Conservation (phyloP, 768 basidiomycete genomes). For the Amanita phalloides region DNA sequence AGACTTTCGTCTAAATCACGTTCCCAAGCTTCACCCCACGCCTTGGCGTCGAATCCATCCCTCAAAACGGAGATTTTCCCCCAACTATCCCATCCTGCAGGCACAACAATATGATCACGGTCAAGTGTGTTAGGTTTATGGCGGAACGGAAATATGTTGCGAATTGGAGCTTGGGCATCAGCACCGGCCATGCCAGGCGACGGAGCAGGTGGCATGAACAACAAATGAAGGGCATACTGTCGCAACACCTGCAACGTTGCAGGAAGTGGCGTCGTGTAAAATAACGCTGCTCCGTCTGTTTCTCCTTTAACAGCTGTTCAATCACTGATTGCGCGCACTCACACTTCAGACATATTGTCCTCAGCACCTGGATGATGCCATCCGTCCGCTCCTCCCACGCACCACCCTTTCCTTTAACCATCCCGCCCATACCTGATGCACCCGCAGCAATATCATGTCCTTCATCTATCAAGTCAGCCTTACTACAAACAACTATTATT, state of each 20-base stretch:
- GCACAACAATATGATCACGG: constrained; percentile 85
- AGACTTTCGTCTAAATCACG: constrained; percentile 43
- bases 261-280: constrained; percentile 83
- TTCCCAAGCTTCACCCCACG: constrained; percentile 76
- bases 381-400: constrained; percentile 97
- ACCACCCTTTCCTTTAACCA: constrained; percentile 86
- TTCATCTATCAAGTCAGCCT: constrained; percentile 89
- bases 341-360: constrained; percentile 92
- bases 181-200: constrained; percentile 51
- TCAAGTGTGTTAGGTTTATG: constrained; percentile 89
- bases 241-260: constrained; percentile 65
- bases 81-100: constrained; percentile 97
- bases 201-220: constrained; percentile 71
- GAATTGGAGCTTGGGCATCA: constrained; percentile 54
- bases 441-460: constrained; percentile 63
- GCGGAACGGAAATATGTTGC: constrained; percentile 79
- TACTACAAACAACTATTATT: constrained; percentile 84
- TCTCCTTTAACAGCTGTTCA: neutral
- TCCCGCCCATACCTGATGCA: constrained; percentile 74
- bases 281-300: constrained; percentile 82
- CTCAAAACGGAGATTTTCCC: constrained; percentile 87
- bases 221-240: constrained; percentile 73
- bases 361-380: constrained; percentile 88
- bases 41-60: constrained; percentile 82
- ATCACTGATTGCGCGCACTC: constrained; percentile 19